These are phyloP conservation scores for Calocera viscosa DNA, from an alignment of 768 basidiomycete genomes.

Conservation along the genomic window DNA sequence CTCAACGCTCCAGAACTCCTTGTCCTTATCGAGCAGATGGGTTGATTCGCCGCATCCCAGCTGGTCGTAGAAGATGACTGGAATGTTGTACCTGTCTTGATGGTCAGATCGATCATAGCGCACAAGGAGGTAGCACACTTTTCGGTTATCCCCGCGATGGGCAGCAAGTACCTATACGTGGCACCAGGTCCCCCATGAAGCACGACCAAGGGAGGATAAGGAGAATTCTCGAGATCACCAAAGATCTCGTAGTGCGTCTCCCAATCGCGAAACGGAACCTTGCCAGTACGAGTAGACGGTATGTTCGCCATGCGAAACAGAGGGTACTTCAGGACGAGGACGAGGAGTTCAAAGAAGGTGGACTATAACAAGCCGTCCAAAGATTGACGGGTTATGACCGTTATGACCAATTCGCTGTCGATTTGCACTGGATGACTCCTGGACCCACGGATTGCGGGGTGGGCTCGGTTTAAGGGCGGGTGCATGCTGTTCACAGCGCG, in stretches of 20 bases:
- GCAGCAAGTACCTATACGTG: conserved; percentile 2
- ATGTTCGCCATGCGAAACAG: background rate
- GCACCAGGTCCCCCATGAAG: conserved; percentile 15
- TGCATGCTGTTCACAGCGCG: too few species aligned
- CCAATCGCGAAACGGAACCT: conserved; percentile 5
- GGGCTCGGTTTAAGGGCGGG: too few species aligned
- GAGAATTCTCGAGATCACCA: conserved; percentile 10
- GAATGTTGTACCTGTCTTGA: background rate
- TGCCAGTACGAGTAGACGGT: background rate
- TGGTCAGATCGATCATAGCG: background rate
- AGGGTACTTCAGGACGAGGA: background rate
- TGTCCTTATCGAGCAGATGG: conserved; percentile 14
- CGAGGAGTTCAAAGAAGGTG: background rate
- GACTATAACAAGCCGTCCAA: too few species aligned
- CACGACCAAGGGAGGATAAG: conserved; percentile 8
- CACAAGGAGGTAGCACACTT: background rate
- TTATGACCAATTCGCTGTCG: too few species aligned
- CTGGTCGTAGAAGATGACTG: conserved; percentile 16
- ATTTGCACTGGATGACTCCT: too few species aligned
- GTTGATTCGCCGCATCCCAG: conserved; percentile 15
- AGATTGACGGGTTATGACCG: too few species aligned
- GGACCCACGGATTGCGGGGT: too few species aligned
- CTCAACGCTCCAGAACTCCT: conserved; percentile 15
- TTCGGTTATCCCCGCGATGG: background rate
- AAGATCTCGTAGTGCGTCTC: conserved; percentile 12